phyloP scores from a whole-genome alignment of 441 rosid species.

The Theobroma grandiflorum region DNA sequence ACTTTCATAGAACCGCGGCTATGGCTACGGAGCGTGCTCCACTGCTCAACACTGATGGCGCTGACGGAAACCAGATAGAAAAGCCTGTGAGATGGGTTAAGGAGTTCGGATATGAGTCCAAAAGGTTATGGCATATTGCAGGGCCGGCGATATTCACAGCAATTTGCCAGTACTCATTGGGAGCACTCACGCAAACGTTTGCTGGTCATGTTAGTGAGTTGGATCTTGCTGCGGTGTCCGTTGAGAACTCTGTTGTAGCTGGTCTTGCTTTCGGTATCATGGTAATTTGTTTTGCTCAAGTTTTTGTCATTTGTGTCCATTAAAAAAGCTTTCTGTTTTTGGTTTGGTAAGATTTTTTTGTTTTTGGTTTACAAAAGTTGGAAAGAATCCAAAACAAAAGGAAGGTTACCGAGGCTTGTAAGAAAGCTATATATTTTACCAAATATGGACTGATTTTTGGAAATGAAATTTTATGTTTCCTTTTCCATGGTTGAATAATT shows the following conservation, averaged over 20 bases:
- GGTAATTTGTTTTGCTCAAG: slow-evolving; percentile 41
- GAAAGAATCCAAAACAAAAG: not conserved
- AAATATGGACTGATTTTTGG: not conserved
- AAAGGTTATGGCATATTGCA: slow-evolving; percentile 75
- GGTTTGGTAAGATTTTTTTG: not conserved
- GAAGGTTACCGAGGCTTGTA: not conserved
- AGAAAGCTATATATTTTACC: not conserved
- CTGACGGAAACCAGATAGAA: not conserved
- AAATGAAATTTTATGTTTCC: not conserved
- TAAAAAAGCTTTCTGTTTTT: not conserved
- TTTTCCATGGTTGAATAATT: not conserved
- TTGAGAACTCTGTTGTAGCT: slow-evolving; percentile 84
- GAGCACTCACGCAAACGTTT: slow-evolving; percentile 85
- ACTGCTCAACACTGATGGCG: not conserved
- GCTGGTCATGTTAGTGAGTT: slow-evolving; percentile 74
- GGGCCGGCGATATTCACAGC: slow-evolving; percentile 88
- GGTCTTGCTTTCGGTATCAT: slow-evolving; percentile 89
- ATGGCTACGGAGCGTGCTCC: slow-evolving; percentile 25
- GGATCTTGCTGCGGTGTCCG: slow-evolving; percentile 86
- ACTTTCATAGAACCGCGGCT: not conserved
- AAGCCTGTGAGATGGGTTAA: slow-evolving; percentile 28
- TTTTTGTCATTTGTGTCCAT: not conserved
- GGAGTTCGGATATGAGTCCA: slow-evolving; percentile 71
- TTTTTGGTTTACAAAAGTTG: not conserved
- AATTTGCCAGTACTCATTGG: slow-evolving; percentile 79